Evolutionary conservation across 2,329 filamentous ascomycete genomes (phyloP).

Genomic region (Talaromyces atroroseus): DNA sequence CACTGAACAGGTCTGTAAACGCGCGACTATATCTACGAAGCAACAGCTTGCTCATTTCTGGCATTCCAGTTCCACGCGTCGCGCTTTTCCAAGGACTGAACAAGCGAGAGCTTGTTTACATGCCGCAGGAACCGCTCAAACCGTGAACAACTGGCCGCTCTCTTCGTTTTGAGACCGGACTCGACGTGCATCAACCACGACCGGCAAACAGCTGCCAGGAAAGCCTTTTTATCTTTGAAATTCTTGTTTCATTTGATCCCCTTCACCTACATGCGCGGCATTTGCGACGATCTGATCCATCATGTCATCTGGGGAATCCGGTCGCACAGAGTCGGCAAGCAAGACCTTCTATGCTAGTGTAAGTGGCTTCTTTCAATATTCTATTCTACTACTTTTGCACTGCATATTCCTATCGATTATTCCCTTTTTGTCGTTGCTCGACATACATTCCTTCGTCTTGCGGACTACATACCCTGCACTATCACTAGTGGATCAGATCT

Average conservation of each 20-base stretch:
- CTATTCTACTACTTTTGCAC: not conserved
- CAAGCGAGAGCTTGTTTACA: not conserved
- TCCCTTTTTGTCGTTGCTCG: not conserved
- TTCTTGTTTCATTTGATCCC: not conserved
- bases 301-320: slow-evolving; percentile 27
- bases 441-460: not conserved
- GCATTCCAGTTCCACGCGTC: too few relatives aligned
- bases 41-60: not conserved
- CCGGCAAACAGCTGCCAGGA: not conserved
- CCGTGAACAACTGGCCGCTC: not conserved
- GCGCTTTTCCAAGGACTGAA: not conserved
- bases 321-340: slow-evolving; percentile 27
- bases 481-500: not conserved
- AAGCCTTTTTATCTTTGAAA: not conserved
- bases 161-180: not conserved
- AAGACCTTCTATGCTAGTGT: slow-evolving; percentile 34
- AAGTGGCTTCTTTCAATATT: slow-evolving; percentile 18
- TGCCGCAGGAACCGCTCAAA: not conserved
- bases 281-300: not conserved
- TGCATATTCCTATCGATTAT: not conserved
- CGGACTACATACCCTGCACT: not conserved
- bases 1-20: not conserved
- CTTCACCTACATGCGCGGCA: not conserved
- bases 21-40: not conserved
- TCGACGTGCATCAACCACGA: not conserved